Base-by-base conservation (phyloP, 139 green algal species). In the Chlorella sp. region DNA sequence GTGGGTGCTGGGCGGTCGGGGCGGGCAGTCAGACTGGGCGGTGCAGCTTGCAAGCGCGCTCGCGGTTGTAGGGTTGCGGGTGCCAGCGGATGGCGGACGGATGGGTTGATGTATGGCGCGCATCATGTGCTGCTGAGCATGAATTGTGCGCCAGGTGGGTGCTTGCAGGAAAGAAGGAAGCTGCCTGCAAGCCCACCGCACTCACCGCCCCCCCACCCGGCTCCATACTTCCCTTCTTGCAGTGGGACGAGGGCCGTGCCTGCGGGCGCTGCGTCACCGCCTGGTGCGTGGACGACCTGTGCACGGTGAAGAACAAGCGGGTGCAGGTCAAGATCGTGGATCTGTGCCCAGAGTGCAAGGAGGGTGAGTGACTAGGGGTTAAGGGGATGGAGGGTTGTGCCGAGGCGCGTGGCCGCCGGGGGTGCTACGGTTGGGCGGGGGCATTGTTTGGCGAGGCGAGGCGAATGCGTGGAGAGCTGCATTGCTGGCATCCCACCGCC, bases 261-360 rank as follows among this genome's bases (percentile, higher is more conserved):
- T 89, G 86, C 75, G 86, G 86, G 1, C 48, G 48, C 48, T 89
- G 86, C 86, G 28, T 89, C 22, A 83, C 53, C 15, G 86, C 86
- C 34, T 81, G 86, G 73, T 89, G 86, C 34, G 86, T 89, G 48
- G 86, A 89, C 36, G 68, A 81, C 39, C 73, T n/a, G 5, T 89
- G 86, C 73, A 24, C 86, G 32, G n/a, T 68, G 12, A 75, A 66
- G 37, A 37, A 60, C 86, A 75, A 84, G 73, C 42, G 21, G 48
- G 75, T 89, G 53, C 36, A 71, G 34, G 86, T 81, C n/a, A 57
- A 60, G 86, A 32, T 89, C 15, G 40, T 39, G 12, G 86, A 89
- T 57, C 48, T 61, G 30, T 89, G 86, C 86, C 86, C 86, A 53
- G 86, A 89, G 75, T 89, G 86, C 75, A 48, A 57, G 32, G 71